These are phyloP conservation scores for Sophora flavescens DNA, from an alignment of 306 rosid species.

Conservation along the genomic window DNA sequence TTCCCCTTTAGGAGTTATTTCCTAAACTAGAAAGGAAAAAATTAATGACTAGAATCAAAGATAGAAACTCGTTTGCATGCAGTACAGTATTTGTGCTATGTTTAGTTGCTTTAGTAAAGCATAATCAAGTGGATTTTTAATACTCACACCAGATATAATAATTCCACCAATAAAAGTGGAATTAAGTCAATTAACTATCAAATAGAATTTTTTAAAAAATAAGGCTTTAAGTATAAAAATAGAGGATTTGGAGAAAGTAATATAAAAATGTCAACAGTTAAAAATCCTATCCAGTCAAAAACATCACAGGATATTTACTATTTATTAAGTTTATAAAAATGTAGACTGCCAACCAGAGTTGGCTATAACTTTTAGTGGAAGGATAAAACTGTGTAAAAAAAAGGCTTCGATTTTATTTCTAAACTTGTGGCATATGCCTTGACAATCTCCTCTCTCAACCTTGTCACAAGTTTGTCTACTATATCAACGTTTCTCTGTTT, in stretches of 20 bases:
- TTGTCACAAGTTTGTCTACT: background rate
- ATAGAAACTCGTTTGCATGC: background rate
- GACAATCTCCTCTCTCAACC: background rate
- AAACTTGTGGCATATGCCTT: background rate
- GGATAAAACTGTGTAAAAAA: background rate
- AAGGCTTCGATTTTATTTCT: background rate
- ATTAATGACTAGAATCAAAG: background rate
- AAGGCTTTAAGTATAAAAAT: background rate
- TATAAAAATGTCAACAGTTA: background rate
- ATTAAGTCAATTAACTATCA: too few relatives aligned
- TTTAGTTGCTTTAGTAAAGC: background rate
- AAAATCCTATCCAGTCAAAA: background rate
- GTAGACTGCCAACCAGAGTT: background rate
- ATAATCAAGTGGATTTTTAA: background rate
- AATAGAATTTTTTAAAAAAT: background rate
- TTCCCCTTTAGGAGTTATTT: background rate
- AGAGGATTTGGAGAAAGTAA: background rate
- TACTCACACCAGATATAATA: background rate
- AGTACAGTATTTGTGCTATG: background rate
- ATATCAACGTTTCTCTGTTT: background rate
- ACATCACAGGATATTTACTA: background rate
- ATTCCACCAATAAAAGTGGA: background rate
- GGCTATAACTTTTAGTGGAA: background rate
- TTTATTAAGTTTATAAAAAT: background rate
- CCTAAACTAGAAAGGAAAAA: slow-evolving; percentile 14